phyloP scores from a whole-genome alignment of 73 alveolate species.

The Tetrahymena thermophila region DNA sequence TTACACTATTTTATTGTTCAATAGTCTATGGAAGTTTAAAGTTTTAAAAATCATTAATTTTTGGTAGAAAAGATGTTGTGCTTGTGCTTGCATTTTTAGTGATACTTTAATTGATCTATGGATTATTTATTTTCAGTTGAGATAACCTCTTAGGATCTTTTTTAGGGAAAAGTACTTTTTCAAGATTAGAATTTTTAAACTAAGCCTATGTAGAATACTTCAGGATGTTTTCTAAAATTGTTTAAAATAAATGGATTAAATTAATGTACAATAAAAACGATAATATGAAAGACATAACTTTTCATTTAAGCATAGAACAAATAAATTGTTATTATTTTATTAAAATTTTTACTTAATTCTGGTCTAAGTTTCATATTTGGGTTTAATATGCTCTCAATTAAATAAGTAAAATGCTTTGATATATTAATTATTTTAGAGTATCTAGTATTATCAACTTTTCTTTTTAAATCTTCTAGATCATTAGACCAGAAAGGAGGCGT shows the following conservation, averaged over 20 bases:
- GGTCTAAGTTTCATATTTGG: background rate
- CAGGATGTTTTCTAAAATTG: background rate
- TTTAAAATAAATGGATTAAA: background rate
- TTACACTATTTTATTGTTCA: background rate
- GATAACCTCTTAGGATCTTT: background rate
- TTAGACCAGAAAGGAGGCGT: slow-evolving; percentile 85
- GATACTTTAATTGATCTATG: background rate
- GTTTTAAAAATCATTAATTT: background rate
- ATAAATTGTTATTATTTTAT: background rate
- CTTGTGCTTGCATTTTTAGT: background rate
- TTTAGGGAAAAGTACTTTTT: background rate
- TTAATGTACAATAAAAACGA: background rate
- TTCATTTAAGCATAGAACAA: too few relatives aligned
- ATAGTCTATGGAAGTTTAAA: background rate
- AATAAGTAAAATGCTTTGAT: background rate
- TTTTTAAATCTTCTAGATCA: background rate
- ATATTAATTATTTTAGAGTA: background rate
- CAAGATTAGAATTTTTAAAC: background rate
- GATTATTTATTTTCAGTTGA: background rate
- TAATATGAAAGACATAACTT: too few relatives aligned
- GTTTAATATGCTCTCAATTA: background rate
- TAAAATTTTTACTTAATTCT: background rate
- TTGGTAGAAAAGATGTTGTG: background rate
- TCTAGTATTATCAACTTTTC: background rate
- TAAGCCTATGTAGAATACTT: background rate